Percentiles rank a stretch among this genome's conserved stretches.
Evolutionary conservation across 768 basidiomycete species (phyloP).

Genomic region (Cantharellus cinnabarinus): DNA sequence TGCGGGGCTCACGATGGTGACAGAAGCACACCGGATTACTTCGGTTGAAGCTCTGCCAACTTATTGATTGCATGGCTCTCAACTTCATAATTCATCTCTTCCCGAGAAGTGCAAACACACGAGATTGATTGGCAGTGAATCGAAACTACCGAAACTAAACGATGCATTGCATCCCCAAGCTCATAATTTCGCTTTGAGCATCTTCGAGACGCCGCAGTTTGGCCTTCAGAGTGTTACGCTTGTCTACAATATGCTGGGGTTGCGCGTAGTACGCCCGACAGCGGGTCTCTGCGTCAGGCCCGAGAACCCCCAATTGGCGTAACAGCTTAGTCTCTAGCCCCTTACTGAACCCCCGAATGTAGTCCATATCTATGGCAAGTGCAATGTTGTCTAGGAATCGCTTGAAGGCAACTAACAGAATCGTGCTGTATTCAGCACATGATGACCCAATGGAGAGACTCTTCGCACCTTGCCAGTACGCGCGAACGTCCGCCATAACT

Average conservation of each 20-base stretch:
- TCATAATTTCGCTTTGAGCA: background rate
- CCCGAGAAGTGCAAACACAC: too few relatives aligned
- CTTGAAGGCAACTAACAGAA: background rate
- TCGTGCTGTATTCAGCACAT: background rate
- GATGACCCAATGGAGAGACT: background rate
- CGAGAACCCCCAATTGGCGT: background rate
- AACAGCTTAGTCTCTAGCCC: constrained; percentile 25
- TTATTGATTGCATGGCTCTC: too few relatives aligned
- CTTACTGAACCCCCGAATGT: constrained; percentile 21
- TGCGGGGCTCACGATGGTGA: too few relatives aligned
- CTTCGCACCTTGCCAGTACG: constrained; percentile 8
- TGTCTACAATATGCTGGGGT: background rate
- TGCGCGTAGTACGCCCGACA: background rate
- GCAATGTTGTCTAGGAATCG: background rate
- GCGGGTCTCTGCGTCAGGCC: background rate
- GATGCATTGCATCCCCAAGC: background rate
- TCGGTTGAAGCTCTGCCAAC: too few relatives aligned
- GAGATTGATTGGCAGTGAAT: too few relatives aligned
- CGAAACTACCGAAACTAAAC: constrained; percentile 3
- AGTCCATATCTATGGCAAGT: background rate
- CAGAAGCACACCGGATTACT: too few relatives aligned
- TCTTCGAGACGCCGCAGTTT: background rate
- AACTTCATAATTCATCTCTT: too few relatives aligned
- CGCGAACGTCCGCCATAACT: constrained; percentile 8
- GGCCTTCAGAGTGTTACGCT: background rate